A percentile compares a stretch with the other conserved stretches of the same genome.
Conservation (phyloP, 179 eudicot genomes). For the Nepenthes alata region DNA sequence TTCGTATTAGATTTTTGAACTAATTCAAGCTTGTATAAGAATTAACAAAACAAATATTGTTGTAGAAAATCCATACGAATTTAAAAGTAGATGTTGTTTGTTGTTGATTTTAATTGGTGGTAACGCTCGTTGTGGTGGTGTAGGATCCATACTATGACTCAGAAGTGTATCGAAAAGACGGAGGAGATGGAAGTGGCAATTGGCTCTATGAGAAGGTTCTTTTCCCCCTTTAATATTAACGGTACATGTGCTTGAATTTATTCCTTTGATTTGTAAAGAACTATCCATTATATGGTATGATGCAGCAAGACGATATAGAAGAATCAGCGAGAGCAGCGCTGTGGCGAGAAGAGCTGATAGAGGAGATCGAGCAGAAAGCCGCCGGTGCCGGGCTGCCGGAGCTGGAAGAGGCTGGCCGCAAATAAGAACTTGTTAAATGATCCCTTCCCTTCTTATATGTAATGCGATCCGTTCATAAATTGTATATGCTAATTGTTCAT, state of each 20-base stretch:
- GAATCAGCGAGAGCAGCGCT: conserved; percentile 69
- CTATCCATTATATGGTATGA: not conserved
- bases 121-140: not conserved
- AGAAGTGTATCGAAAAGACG: conserved; percentile 60
- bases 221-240: not conserved
- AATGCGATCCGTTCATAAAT: too few relatives aligned
- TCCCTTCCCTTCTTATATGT: not conserved
- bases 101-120: too few relatives aligned
- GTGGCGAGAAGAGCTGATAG: conserved; percentile 80
- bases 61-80: too few relatives aligned
- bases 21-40: too few relatives aligned
- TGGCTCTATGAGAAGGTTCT: conserved; percentile 80
- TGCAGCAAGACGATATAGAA: conserved; percentile 80
- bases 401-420: conserved; percentile 60
- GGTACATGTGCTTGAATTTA: not conserved
- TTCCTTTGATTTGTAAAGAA: not conserved
- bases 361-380: conserved; percentile 80
- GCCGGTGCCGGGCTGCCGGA: conserved; percentile 66
- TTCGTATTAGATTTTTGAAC: too few relatives aligned
- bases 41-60: too few relatives aligned
- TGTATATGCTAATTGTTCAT: too few relatives aligned
- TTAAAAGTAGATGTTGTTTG: too few relatives aligned
- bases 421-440: conserved; percentile 40
- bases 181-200: conserved; percentile 82
- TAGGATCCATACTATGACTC: conserved; percentile 89